These are phyloP conservation scores for Pichia heedii DNA, from an alignment of 805 yeast species.

Conservation along the genomic window DNA sequence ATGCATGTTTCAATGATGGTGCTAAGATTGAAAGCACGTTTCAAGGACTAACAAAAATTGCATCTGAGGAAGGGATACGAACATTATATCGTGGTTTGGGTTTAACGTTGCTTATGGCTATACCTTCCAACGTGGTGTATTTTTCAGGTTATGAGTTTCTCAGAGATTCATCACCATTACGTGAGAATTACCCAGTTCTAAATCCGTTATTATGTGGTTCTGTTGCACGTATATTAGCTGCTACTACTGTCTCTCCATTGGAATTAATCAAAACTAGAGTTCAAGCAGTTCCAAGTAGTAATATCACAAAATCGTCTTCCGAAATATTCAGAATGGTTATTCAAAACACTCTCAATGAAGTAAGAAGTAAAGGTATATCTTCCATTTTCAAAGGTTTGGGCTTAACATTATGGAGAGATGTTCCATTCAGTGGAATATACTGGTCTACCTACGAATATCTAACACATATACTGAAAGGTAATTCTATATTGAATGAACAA, in stretches of 20 bases:
- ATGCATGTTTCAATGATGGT: constrained; percentile 33
- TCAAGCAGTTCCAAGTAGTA: constrained; percentile 64
- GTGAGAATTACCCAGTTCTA: constrained; percentile 25
- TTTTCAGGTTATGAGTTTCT: constrained; percentile 89
- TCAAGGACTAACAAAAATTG: constrained; percentile 62
- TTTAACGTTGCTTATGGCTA: constrained; percentile 74
- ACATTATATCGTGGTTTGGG: constrained; percentile 89
- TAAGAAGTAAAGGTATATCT: constrained; percentile 46
- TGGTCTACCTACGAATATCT: constrained; percentile 79
- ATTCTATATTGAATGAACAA: constrained; percentile 14
- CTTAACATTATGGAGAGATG: constrained; percentile 92
- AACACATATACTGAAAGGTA: constrained; percentile 21
- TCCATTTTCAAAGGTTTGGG: constrained; percentile 78
- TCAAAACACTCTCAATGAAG: constrained; percentile 29
- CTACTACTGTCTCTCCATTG: constrained; percentile 77
- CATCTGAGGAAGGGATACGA: constrained; percentile 59
- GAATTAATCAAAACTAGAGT: constrained; percentile 82
- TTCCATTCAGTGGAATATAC: constrained; percentile 91
- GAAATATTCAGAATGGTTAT: constrained; percentile 37
- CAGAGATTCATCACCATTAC: constrained; percentile 62
- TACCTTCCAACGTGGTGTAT: constrained; percentile 89
- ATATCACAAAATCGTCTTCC: constrained; percentile 27
- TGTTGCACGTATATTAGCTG: constrained; percentile 71
- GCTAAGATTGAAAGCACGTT: constrained; percentile 53
- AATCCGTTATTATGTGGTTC: constrained; percentile 86